Evolutionary conservation across 805 yeast species (phyloP).

Genomic region (Lipomyces yamadae): DNA sequence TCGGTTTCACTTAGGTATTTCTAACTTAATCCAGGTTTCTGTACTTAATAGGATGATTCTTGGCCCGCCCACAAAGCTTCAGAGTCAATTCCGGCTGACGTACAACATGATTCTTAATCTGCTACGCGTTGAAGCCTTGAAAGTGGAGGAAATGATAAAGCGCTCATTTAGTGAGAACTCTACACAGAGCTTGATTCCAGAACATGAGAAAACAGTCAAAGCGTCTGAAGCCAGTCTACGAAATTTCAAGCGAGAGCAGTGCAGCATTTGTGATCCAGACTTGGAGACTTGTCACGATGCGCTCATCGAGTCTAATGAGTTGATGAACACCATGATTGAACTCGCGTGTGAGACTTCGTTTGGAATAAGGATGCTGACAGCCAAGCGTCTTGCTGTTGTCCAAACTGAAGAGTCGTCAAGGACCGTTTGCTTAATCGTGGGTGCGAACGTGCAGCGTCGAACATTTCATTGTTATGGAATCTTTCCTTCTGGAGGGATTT

Average conservation of each 20-base stretch:
- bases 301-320: conserved; percentile 53
- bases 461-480: conserved; percentile 30
- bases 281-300: conserved; percentile 54
- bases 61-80: conserved; percentile 87
- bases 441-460: conserved; percentile 18
- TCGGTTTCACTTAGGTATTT: not conserved
- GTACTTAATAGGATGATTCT: conserved; percentile 75
- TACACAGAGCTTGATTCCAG: conserved; percentile 82
- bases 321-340: conserved; percentile 54
- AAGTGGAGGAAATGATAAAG: conserved; percentile 98
- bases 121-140: conserved; percentile 87
- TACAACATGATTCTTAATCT: conserved; percentile 93
- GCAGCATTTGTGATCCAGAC: conserved; percentile 50
- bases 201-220: conserved; percentile 71
- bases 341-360: conserved; percentile 56
- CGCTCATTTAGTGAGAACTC: conserved; percentile 93
- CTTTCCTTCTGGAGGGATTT: conserved; percentile 13
- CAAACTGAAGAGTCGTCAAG: conserved; percentile 32
- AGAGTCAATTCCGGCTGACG: conserved; percentile 90
- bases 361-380: conserved; percentile 53
- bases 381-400: conserved; percentile 32
- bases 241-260: conserved; percentile 45
- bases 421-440: conserved; percentile 32
- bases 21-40: not conserved
- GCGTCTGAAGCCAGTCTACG: conserved; percentile 56